A percentile compares a stretch with the other conserved stretches of the same genome.
Conservation (phyloP, 2,329 filamentous ascomycete genomes). For the Fragosphaeria purpurea region DNA sequence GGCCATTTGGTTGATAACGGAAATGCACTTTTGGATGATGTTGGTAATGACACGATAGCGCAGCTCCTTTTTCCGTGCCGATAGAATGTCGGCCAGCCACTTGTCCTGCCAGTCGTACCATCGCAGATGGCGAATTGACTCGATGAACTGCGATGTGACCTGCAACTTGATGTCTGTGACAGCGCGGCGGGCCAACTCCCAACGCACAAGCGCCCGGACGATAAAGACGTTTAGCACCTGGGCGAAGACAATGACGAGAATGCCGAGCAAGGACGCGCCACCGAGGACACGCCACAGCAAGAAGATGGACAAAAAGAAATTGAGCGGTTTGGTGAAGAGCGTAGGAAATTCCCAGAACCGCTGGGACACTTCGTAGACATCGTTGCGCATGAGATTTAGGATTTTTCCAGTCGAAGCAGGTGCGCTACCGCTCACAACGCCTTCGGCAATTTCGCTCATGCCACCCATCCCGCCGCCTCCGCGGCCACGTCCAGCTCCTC, state of each 20-base stretch:
- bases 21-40: conserved; percentile 52
- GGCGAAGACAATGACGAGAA: conserved; percentile 57
- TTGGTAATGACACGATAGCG: conserved; percentile 53
- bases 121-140: conserved; percentile 68
- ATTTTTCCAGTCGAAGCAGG: conserved; percentile 84
- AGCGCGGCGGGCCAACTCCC: conserved; percentile 59
- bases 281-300: conserved; percentile 73
- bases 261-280: conserved; percentile 65
- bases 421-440: conserved; percentile 18
- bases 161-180: conserved; percentile 73
- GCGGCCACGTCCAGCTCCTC: conserved; percentile 5
- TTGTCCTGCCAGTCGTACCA: conserved; percentile 77
- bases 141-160: conserved; percentile 75
- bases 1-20: conserved; percentile 59
- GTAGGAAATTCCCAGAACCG: conserved; percentile 78
- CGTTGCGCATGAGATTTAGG: conserved; percentile 72
- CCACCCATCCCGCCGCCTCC: not conserved
- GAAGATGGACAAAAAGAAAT: conserved; percentile 61
- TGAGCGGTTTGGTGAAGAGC: conserved; percentile 67
- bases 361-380: conserved; percentile 74
- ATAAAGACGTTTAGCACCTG: conserved; percentile 61
- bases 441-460: conserved; percentile 4
- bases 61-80: conserved; percentile 57
- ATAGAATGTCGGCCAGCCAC: conserved; percentile 62
- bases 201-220: conserved; percentile 54